Evolutionary conservation across 495 filamentous ascomycete species (phyloP), one percentile per base, ranked within the genome.

Genomic region (Ramalina peruviana): DNA sequence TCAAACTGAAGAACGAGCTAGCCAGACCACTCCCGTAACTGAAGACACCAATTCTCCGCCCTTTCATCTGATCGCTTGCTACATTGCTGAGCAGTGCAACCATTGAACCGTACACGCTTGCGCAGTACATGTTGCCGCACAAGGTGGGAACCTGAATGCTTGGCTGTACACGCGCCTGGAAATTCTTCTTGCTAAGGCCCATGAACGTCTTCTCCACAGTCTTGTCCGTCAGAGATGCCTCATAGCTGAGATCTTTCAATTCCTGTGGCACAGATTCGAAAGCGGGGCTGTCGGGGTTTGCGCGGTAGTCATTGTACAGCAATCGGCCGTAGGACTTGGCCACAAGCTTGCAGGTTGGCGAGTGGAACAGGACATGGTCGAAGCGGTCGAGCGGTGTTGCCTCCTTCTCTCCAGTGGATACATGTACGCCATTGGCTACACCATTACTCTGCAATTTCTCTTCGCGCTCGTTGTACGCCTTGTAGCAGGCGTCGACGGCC

Each of bases 71-170:
- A 43, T 79, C 80, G 61, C 78, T 79, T 54, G 74, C 70, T 49
- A 89, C 70, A 61, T 88, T 81, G 66, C 75, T 73, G 54, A 98
- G 62, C 51, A 97, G 63, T 57, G 80, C 82, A 64, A 79, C 77
- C 40, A 98, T 73, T 49, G 86, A 87, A 51, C 80, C 81, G 72
- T 88, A 98, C 57, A 98, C 85, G 63, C 86, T 94, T 44, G 83
- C 92, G 60, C 83, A 89, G 72, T 98, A 98, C 93, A 96, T 98
- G 77, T 98, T 98, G 67, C 92, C 93, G 67, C 88, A 95, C 71
- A 87, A 82, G 40, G 88, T 96, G 36, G 92, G 83, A 20, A 93
- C 84, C 63, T 93, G 73, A 62, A 92, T 84, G 60, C 74, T 69
- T 36, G 93, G 88, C 63, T 82, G 72, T 50, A 98, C 85, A 65